phyloP scores from a whole-genome alignment of 2,329 filamentous ascomycete genomes.

The Epichloe coenophiala region DNA sequence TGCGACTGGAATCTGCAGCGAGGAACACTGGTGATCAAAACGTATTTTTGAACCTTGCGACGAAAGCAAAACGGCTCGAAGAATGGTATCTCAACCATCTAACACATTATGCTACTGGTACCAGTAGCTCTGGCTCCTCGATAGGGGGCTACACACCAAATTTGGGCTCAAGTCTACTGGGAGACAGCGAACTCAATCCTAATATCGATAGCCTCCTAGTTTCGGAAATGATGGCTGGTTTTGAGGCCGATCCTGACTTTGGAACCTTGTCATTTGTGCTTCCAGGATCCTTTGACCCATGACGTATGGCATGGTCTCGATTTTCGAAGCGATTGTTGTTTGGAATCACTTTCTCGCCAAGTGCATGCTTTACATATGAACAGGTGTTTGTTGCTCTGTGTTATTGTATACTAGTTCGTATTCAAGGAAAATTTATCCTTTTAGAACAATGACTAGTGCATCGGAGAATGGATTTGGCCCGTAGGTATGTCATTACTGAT shows the following conservation, averaged over 20 bases:
- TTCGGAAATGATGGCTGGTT: background rate
- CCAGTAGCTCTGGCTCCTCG: background rate
- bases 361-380: no score
- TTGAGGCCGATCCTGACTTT: background rate
- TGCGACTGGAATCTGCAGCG: constrained; percentile 15
- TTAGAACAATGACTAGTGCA: no score
- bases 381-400: no score
- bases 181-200: background rate
- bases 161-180: background rate
- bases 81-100: constrained; percentile 9
- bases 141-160: background rate
- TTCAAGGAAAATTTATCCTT: no score
- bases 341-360: no score
- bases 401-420: no score
- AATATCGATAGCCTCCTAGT: background rate
- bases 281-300: background rate
- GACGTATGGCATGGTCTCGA: background rate
- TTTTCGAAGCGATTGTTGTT: no score
- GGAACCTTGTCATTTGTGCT: background rate
- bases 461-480: background rate
- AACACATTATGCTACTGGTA: background rate
- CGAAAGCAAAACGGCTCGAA: constrained; percentile 11
- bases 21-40: constrained; percentile 9
- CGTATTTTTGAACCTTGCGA: constrained; percentile 13
- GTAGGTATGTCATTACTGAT: background rate